Percentiles rank a stretch among this genome's conserved stretches.
Evolutionary conservation across 805 yeast genomes (phyloP).

Genomic region (Citeromyces matritensis): DNA sequence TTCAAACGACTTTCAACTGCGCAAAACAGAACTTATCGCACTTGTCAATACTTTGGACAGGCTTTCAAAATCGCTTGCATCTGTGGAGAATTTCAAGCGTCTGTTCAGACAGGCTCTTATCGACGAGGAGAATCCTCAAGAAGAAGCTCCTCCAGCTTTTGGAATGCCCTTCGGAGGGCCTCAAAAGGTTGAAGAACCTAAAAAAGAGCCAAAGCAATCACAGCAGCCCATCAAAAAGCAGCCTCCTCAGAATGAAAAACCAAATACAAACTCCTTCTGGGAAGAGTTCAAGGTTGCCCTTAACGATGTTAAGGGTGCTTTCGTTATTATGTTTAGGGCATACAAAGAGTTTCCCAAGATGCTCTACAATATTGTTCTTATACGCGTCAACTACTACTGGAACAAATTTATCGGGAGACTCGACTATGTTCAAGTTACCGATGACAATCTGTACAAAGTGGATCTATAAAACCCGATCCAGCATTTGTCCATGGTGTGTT

Average conservation of each 20-base stretch:
- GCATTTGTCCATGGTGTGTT: too few species aligned
- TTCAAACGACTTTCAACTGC: constrained; percentile 32
- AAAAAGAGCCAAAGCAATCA: background rate
- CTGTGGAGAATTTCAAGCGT: constrained; percentile 57
- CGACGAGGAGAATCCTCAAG: constrained; percentile 1
- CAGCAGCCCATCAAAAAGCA: background rate
- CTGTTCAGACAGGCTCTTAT: constrained; percentile 20
- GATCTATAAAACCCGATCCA: constrained; percentile 8
- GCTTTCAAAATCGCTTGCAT: constrained; percentile 67
- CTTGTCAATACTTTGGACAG: constrained; percentile 87
- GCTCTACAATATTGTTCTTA: constrained; percentile 31
- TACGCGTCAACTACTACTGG: constrained; percentile 49
- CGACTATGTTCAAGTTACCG: constrained; percentile 14
- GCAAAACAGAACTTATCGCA: constrained; percentile 74
- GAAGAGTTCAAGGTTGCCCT: constrained; percentile 37
- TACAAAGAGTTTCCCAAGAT: constrained; percentile 59
- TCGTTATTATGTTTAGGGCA: constrained; percentile 47
- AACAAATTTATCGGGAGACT: constrained; percentile 55
- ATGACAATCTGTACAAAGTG: constrained; percentile 12
- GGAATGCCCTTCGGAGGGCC: background rate
- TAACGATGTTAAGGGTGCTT: constrained; percentile 37
- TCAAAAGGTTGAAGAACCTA: background rate
- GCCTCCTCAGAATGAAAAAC: background rate
- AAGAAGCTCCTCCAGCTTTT: background rate
- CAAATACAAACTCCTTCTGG: constrained; percentile 5